Conservation (phyloP, 78 protist genomes). For the Dictyostelium brefeldianum region DNA sequence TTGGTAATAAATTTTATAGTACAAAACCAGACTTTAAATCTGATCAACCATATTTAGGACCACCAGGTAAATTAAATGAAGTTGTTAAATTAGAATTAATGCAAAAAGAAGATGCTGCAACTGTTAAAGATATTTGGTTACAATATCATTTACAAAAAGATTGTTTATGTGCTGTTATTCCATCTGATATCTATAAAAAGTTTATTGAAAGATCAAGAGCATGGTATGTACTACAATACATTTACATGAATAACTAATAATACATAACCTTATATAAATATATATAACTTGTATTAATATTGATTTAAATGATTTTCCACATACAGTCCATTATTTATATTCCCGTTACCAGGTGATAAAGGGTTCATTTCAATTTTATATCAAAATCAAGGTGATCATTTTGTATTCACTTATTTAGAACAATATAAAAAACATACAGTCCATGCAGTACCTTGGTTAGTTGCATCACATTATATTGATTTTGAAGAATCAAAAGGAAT, state of each 20-base stretch:
- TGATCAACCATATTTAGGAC: conserved; percentile 46
- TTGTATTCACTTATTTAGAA: conserved; percentile 67
- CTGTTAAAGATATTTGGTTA: conserved; percentile 63
- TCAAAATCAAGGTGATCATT: conserved; percentile 72
- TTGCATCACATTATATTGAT: conserved; percentile 68
- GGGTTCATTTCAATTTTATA: conserved; percentile 72
- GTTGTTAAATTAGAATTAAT: conserved; percentile 44
- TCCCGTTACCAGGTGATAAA: conserved; percentile 81
- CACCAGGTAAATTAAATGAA: conserved; percentile 58
- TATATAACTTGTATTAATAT: not conserved
- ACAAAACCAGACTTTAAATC: conserved; percentile 48
- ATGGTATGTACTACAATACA: not conserved
- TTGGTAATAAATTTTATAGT: conserved; percentile 40
- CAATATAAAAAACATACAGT: conserved; percentile 68
- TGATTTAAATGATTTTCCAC: not conserved
- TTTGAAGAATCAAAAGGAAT: conserved; percentile 59
- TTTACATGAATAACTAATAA: not conserved
- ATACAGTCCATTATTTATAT: conserved; percentile 51
- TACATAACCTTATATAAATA: not conserved
- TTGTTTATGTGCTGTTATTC: conserved; percentile 71
- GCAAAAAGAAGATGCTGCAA: conserved; percentile 22
- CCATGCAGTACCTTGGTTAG: conserved; percentile 71
- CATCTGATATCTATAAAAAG: conserved; percentile 49
- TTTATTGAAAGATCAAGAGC: conserved; percentile 40
- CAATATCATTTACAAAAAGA: conserved; percentile 60